phyloP scores from a whole-genome alignment of 2,329 filamentous ascomycete genomes.

The Exophiala aquamarina region DNA sequence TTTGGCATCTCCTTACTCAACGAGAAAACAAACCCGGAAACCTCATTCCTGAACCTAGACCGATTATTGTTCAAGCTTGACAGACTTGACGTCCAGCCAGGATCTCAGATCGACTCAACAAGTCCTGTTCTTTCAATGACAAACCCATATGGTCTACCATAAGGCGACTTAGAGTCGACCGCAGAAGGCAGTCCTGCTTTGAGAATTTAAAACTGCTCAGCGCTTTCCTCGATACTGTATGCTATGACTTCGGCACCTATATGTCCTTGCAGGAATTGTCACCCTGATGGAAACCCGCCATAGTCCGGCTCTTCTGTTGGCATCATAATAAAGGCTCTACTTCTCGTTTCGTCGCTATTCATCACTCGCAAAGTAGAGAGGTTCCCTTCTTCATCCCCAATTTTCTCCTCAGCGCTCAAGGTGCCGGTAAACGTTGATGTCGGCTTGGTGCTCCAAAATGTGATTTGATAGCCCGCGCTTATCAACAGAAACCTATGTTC shows the following conservation, averaged over 20 bases:
- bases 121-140: too few relatives aligned
- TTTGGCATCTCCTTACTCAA: too few relatives aligned
- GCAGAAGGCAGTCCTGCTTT: too few relatives aligned
- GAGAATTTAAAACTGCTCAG: background rate
- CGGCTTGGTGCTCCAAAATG: slow-evolving; percentile 21
- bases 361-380: slow-evolving; percentile 39
- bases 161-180: too few relatives aligned
- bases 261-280: slow-evolving; percentile 49
- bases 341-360: slow-evolving; percentile 49
- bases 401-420: slow-evolving; percentile 43
- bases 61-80: too few relatives aligned
- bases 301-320: slow-evolving; percentile 58
- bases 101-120: too few relatives aligned
- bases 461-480: slow-evolving; percentile 47
- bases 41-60: too few relatives aligned
- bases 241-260: slow-evolving; percentile 26
- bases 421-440: slow-evolving; percentile 45
- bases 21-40: too few relatives aligned
- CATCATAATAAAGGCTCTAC: slow-evolving; percentile 54
- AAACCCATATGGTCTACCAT: too few relatives aligned
- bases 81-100: too few relatives aligned
- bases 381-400: slow-evolving; percentile 32
- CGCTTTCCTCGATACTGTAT: slow-evolving; percentile 45
- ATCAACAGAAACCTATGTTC: slow-evolving; percentile 44
- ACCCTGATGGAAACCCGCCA: slow-evolving; percentile 57